A percentile compares a stretch with the other conserved stretches of the same genome.
These are phyloP conservation scores for Agaricus sinodeliciosus DNA, from an alignment of 768 basidiomycete genomes.

Conservation along the genomic window DNA sequence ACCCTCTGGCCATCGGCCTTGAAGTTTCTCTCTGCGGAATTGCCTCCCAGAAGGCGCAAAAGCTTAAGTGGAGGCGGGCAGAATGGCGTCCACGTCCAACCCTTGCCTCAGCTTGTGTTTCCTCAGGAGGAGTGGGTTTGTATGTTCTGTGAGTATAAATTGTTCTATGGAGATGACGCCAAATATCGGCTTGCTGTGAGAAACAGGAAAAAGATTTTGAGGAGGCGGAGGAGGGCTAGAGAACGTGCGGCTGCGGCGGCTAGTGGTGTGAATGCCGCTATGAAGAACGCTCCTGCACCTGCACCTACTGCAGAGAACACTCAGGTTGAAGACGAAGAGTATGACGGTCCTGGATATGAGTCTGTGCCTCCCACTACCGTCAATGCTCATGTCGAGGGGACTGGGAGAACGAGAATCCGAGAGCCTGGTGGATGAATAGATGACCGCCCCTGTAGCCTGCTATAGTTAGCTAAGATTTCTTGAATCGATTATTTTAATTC, in stretches of 20 bases:
- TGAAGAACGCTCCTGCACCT: constrained; percentile 2
- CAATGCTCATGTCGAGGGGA: constrained; percentile 17
- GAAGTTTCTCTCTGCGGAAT: constrained; percentile 62
- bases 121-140: constrained; percentile 91
- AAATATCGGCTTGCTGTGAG: constrained; percentile 60
- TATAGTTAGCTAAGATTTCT: constrained; percentile 6
- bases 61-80: constrained; percentile 11
- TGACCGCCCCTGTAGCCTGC: neutral
- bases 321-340: constrained; percentile 17
- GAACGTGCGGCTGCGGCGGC: constrained; percentile 55
- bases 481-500: neutral
- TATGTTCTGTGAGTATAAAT: constrained; percentile 84
- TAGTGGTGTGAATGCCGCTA: constrained; percentile 25
- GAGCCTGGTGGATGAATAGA: constrained; percentile 3
- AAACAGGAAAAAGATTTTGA: constrained; percentile 74
- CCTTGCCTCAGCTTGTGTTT: constrained; percentile 32
- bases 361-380: constrained; percentile 18
- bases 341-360: constrained; percentile 19
- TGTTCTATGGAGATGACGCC: constrained; percentile 84
- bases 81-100: constrained; percentile 1
- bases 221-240: constrained; percentile 60
- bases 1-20: constrained; percentile 56
- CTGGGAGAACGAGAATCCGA: constrained; percentile 15
- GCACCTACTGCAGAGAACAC: constrained; percentile 14
- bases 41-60: constrained; percentile 37